Conservation (phyloP, 1,139 yeast species). For the Pichia sp. region DNA sequence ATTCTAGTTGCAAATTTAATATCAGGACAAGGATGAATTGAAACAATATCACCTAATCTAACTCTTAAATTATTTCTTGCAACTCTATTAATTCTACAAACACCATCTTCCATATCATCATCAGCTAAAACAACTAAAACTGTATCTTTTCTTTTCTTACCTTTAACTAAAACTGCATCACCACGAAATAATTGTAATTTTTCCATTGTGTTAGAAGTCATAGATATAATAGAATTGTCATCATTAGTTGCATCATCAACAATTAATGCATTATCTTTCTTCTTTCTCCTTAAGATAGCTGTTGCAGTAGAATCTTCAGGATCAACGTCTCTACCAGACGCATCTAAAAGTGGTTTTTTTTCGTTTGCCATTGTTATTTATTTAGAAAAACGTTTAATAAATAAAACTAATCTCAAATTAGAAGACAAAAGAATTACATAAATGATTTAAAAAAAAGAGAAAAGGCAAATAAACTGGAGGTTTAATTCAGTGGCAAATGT, state of each 20-base stretch:
- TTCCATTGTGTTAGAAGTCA: constrained; percentile 95
- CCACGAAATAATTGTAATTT: constrained; percentile 92
- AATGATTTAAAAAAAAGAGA: not conserved
- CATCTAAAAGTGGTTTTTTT: constrained; percentile 31
- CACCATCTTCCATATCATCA: constrained; percentile 95
- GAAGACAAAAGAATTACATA: not conserved
- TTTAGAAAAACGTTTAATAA: not conserved
- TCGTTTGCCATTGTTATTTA: constrained; percentile 17
- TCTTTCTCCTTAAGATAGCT: constrained; percentile 93
- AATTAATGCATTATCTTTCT: constrained; percentile 89
- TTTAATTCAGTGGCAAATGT: no score
- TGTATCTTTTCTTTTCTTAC: constrained; percentile 97
- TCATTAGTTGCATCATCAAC: constrained; percentile 98
- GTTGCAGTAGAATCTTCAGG: constrained; percentile 85
- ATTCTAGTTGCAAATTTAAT: constrained; percentile 92
- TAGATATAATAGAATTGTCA: constrained; percentile 92
- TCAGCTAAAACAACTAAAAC: constrained; percentile 95
- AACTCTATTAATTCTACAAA: constrained; percentile 89
- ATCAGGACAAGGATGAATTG: constrained; percentile 95
- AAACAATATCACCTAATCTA: constrained; percentile 85
- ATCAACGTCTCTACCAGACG: constrained; percentile 29
- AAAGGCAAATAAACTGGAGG: not conserved
- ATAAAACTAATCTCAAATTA: no score
- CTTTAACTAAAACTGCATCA: constrained; percentile 94
- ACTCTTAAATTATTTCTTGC: constrained; percentile 93